Evolutionary conservation across 1,284 basidiomycete species (phyloP).

Genomic region (Malassezia brasiliensis): DNA sequence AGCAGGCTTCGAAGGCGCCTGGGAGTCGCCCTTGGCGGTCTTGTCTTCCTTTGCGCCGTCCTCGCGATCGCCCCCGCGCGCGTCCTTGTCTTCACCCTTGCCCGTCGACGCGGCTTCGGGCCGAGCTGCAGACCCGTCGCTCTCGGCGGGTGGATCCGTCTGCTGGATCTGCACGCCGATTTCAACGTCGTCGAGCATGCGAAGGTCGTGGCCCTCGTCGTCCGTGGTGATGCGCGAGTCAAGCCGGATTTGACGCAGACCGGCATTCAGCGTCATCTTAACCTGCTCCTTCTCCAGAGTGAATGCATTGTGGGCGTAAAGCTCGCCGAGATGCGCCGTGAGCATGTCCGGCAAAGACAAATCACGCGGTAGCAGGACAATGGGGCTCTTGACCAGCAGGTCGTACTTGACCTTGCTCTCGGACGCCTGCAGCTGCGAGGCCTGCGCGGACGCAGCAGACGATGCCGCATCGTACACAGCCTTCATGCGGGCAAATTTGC

Average conservation of each 20-base stretch:
- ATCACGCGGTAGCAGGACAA: conserved; percentile 76
- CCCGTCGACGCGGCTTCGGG: background rate
- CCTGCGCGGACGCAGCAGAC: conserved; percentile 79
- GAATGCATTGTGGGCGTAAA: conserved; percentile 71
- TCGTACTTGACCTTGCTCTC: conserved; percentile 75
- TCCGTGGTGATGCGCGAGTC: conserved; percentile 31
- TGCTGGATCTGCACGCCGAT: conserved; percentile 83
- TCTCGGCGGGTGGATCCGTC: conserved; percentile 53
- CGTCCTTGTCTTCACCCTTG: too few relatives aligned
- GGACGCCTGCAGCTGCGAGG: conserved; percentile 57
- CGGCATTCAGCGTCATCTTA: conserved; percentile 58
- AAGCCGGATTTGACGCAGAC: conserved; percentile 75
- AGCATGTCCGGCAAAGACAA: conserved; percentile 63
- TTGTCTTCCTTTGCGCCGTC: background rate
- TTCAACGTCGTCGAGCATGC: conserved; percentile 88
- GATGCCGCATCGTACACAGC: conserved; percentile 91
- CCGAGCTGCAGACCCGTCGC: too few relatives aligned
- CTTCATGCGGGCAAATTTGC: conserved; percentile 66
- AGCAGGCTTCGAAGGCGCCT: background rate
- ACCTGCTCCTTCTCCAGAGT: conserved; percentile 53
- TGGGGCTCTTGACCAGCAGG: conserved; percentile 80
- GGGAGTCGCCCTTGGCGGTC: background rate
- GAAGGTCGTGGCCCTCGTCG: conserved; percentile 49
- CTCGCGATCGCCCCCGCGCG: too few relatives aligned
- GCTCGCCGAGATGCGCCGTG: conserved; percentile 77